Evolutionary conservation across 2,329 filamentous ascomycete species (phyloP), one percentile per base, ranked within the genome.

Genomic region (Phyllosticta citrichinensis): DNA sequence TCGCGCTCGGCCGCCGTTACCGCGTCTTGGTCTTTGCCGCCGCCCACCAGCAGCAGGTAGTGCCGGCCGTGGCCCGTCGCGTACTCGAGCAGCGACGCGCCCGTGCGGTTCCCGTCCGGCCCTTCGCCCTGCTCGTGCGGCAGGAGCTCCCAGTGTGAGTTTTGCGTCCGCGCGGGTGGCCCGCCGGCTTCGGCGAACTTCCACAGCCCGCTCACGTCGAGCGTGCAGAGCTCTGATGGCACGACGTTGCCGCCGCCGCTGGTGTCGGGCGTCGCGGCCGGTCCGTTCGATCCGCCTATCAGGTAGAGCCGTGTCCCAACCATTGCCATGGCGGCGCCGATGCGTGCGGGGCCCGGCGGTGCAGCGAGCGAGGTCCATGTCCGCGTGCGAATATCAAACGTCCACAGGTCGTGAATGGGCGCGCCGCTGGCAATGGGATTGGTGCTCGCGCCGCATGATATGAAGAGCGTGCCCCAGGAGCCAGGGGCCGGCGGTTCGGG

Each of bases 1-100:
- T 61, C 59, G 53, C 22, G 22, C 22, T 55, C 53, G 6, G 50
- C 12, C 19, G 47, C 57, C 53, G 62, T 50, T 25, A 47, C 51
- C 3, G 55, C 52, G 11, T 19, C 17, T 20, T 17, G 24, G 19
- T 47, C 67, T 12, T 64, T 63, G 27, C 74, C 72, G 6, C 81
- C 81, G 14, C 81, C 77, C 60, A 83, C 69, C 51, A 80, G 78
- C 2, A 82, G 68, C 0, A 83, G 73, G 65, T 81, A 83, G 51
- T 78, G 72, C 10, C 81, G 74, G 5, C 80, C 81, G 63, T 79
- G 77, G 10, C 80, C 81, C 0, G 80, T 81, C 0, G 75, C 77
- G 9, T 83, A 68, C 10, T 76, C 74, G 2, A 79, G 65, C 10
- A 83, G 66, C 1, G 75, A 77, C 1, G 76, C 76, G 14, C 75